A percentile compares a stretch with the other conserved stretches of the same genome.
Conservation (phyloP, 2,329 filamentous ascomycete species). For the Taxawa tesnikishii region DNA sequence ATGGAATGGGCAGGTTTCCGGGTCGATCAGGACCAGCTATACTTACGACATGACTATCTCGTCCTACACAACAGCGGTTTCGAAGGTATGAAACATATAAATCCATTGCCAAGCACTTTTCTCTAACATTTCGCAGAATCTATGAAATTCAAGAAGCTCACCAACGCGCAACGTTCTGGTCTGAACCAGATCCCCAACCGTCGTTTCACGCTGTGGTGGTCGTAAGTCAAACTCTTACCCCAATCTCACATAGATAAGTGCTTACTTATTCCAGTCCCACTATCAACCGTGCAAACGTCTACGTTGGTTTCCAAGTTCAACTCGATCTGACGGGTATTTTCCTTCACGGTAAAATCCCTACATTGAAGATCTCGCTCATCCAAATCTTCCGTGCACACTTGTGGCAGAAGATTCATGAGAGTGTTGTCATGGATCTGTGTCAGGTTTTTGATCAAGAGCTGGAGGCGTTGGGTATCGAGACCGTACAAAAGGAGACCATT, state of each 20-base stretch:
- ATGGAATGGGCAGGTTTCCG: too few species aligned
- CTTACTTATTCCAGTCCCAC: conserved; percentile 1
- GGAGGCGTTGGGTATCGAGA: conserved; percentile 90
- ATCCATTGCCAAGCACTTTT: not conserved
- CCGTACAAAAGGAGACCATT: conserved; percentile 97
- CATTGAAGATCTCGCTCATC: conserved; percentile 92
- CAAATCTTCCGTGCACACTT: conserved; percentile 99
- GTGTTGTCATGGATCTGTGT: conserved; percentile 96
- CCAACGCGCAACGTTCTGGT: conserved; percentile 92
- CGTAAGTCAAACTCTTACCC: conserved; percentile 24
- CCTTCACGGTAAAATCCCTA: conserved; percentile 97
- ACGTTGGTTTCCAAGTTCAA: conserved; percentile 98
- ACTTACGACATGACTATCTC: too few species aligned
- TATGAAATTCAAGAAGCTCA: conserved; percentile 99
- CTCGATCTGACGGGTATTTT: conserved; percentile 97
- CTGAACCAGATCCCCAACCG: conserved; percentile 97
- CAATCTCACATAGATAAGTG: too few species aligned
- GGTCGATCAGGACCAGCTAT: too few species aligned
- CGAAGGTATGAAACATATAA: not conserved
- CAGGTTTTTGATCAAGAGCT: conserved; percentile 97
- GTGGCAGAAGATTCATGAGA: conserved; percentile 99
- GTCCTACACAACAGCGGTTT: conserved; percentile 31
- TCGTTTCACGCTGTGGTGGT: conserved; percentile 98
- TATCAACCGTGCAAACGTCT: conserved; percentile 92
- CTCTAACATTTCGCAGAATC: conserved; percentile 26